Conservation (phyloP, 1,284 basidiomycete genomes). For the Trametes sp. region DNA sequence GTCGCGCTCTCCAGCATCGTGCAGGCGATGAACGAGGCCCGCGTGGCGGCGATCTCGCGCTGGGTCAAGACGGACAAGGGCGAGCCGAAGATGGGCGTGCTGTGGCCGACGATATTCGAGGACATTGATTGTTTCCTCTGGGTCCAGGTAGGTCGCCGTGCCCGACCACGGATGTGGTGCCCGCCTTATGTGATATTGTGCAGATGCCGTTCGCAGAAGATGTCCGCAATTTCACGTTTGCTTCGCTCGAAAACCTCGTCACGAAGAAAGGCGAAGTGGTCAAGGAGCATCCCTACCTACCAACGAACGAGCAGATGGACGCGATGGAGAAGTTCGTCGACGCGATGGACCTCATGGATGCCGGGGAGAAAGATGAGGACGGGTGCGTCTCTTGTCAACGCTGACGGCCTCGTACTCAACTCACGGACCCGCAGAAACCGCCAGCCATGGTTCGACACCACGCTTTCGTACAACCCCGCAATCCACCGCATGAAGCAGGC, state of each 20-base stretch:
- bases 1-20: constrained; percentile 88
- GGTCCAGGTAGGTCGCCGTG: constrained; percentile 65
- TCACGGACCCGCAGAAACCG: constrained; percentile 52
- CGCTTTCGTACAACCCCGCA: constrained; percentile 86
- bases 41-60: constrained; percentile 75
- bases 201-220: constrained; percentile 97
- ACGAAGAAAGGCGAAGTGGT: constrained; percentile 81
- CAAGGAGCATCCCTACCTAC: constrained; percentile 82
- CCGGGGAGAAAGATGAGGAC: constrained; percentile 73
- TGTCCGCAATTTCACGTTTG: constrained; percentile 86
- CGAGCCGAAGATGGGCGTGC: constrained; percentile 88
- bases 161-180: neutral
- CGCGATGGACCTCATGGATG: constrained; percentile 85
- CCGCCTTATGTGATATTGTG: neutral
- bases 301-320: constrained; percentile 78
- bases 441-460: constrained; percentile 80
- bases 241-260: constrained; percentile 79
- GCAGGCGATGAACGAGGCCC: constrained; percentile 70
- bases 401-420: neutral
- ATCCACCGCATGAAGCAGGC: constrained; percentile 94
- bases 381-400: constrained; percentile 69
- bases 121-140: constrained; percentile 84
- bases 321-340: constrained; percentile 91
- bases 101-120: constrained; percentile 67
- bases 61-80: constrained; percentile 78